Conservation (phyloP, 2,329 filamentous ascomycete genomes). For the Pseudodiploospora longispora region DNA sequence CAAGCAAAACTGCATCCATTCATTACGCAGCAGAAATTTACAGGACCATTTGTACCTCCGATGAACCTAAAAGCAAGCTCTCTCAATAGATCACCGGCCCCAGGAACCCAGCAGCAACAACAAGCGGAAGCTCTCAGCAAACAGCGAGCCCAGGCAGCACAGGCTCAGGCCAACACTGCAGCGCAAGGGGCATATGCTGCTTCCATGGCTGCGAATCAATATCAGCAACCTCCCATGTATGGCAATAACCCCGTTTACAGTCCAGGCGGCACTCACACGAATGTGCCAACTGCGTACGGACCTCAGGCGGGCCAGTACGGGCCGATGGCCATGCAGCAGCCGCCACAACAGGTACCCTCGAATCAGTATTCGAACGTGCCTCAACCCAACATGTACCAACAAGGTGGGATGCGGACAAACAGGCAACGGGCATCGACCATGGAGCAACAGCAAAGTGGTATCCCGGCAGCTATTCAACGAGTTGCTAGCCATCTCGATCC, state of each 20-base stretch:
- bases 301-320: conserved; percentile 62
- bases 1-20: conserved; percentile 97
- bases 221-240: conserved; percentile 61
- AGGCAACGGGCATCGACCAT: conserved; percentile 91
- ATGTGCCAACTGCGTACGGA: conserved; percentile 65
- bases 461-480: conserved; percentile 84
- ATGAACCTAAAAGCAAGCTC: conserved; percentile 92
- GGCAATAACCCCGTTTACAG: conserved; percentile 77
- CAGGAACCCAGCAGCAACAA: conserved; percentile 90
- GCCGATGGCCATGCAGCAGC: conserved; percentile 64
- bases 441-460: conserved; percentile 89
- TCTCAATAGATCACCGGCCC: conserved; percentile 78
- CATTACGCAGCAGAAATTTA: conserved; percentile 97
- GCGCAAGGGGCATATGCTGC: conserved; percentile 57
- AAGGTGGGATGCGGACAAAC: conserved; percentile 61
- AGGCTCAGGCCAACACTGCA: conserved; percentile 50
- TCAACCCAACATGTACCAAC: conserved; percentile 52
- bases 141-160: conserved; percentile 59
- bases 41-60: conserved; percentile 88
- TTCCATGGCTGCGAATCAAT: conserved; percentile 37
- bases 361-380: conserved; percentile 52
- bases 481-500: conserved; percentile 95
- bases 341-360: conserved; percentile 56
- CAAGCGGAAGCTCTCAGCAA: conserved; percentile 92
- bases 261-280: conserved; percentile 39